These are phyloP conservation scores for Rhododendron ovatum DNA, from an alignment of 148 eudicot species.

Conservation along the genomic window DNA sequence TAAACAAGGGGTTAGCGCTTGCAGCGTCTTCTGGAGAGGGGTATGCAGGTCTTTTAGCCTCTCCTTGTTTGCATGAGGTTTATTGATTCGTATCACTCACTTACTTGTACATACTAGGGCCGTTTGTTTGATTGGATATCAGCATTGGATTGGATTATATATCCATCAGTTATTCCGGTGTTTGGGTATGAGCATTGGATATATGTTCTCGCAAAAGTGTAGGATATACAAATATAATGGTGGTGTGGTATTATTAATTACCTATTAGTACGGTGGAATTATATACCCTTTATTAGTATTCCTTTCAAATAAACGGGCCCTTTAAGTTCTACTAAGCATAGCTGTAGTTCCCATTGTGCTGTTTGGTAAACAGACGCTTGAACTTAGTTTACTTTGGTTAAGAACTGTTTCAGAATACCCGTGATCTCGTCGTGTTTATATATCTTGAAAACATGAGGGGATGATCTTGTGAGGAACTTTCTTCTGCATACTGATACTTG, in stretches of 20 bases:
- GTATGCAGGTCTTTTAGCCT: slow-evolving; percentile 32
- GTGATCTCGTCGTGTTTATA: not conserved
- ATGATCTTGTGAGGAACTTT: not conserved
- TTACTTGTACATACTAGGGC: not conserved
- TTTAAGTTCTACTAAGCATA: not conserved
- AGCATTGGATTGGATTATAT: not conserved
- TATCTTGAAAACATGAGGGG: not conserved
- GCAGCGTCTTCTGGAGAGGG: slow-evolving; percentile 57
- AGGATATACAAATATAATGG: not conserved
- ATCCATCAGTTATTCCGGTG: not conserved
- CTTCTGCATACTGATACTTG: not conserved
- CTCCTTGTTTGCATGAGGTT: not conserved
- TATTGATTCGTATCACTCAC: not conserved
- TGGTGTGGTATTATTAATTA: not conserved
- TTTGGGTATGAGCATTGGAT: not conserved
- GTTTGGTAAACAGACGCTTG: not conserved
- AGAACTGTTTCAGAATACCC: not conserved
- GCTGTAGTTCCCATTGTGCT: not conserved
- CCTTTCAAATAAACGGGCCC: not conserved
- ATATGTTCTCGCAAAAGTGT: not conserved
- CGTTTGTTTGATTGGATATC: not conserved
- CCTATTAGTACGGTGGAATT: not conserved
- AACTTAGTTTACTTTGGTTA: not conserved
- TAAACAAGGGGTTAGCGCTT: slow-evolving; percentile 83
- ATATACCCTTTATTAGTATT: not conserved